A percentile compares a stretch with the other conserved stretches of the same genome.
phyloP scores from a whole-genome alignment of 495 filamentous ascomycete genomes.

The Hypoxylon crocopeplum region DNA sequence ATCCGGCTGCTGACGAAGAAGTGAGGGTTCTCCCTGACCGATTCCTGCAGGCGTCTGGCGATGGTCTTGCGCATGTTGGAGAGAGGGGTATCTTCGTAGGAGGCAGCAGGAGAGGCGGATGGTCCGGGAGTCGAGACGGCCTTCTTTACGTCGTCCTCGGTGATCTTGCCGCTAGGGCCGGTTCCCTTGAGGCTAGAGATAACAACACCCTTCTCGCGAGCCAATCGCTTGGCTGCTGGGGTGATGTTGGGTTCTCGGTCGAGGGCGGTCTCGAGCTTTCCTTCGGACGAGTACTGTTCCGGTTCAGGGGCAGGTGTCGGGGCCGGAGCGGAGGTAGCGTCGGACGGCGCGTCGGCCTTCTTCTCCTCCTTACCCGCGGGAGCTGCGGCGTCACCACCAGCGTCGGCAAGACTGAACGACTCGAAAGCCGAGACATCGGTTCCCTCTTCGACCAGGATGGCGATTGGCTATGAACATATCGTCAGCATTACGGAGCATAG shows the following conservation, averaged over 20 bases:
- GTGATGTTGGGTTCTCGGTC: slow-evolving; percentile 78
- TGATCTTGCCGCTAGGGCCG: slow-evolving; percentile 85
- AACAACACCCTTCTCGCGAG: slow-evolving; percentile 83
- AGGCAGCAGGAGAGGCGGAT: slow-evolving; percentile 62
- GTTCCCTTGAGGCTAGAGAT: slow-evolving; percentile 85
- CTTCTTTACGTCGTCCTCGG: slow-evolving; percentile 92
- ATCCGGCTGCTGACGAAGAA: slow-evolving; percentile 92
- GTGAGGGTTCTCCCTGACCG: slow-evolving; percentile 90
- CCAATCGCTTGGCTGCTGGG: slow-evolving; percentile 78
- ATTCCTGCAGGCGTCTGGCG: slow-evolving; percentile 87
- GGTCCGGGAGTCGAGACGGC: slow-evolving; percentile 52
- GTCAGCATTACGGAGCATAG: slow-evolving; percentile 47
- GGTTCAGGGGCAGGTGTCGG: slow-evolving; percentile 65
- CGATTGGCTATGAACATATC: slow-evolving; percentile 76
- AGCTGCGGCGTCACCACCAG: slow-evolving; percentile 78
- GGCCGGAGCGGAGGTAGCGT: slow-evolving; percentile 64
- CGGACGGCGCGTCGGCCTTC: slow-evolving; percentile 60
- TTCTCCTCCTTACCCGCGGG: slow-evolving; percentile 67
- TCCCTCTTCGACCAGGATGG: slow-evolving; percentile 90
- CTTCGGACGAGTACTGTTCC: slow-evolving; percentile 75
- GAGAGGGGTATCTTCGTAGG: slow-evolving; percentile 84
- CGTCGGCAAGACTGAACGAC: slow-evolving; percentile 85
- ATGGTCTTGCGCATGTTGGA: slow-evolving; percentile 98
- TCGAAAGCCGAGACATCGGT: slow-evolving; percentile 86
- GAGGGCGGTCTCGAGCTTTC: slow-evolving; percentile 80